These are phyloP conservation scores for Drechslerella coelobrocha DNA, from an alignment of 2,329 filamentous ascomycete genomes.

Conservation along the genomic window DNA sequence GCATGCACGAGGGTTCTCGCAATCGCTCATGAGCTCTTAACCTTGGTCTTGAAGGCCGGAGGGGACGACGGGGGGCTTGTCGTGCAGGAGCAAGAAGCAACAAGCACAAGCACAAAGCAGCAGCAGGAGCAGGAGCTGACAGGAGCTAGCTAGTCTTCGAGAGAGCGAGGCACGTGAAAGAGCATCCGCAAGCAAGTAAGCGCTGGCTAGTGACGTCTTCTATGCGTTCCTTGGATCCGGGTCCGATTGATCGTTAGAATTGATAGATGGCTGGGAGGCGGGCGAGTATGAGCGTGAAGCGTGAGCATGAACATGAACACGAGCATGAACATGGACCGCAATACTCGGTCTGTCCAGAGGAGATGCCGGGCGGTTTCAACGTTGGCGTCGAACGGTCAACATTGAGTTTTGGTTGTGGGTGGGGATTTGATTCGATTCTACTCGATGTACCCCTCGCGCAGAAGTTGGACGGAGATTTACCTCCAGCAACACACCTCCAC, in stretches of 20 bases:
- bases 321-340: no score
- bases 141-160: constrained; percentile 9
- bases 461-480: constrained; percentile 17
- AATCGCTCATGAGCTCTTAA: no score
- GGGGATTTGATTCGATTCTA: no score
- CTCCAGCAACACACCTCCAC: constrained; percentile 32
- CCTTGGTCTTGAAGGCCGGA: constrained; percentile 1
- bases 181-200: constrained; percentile 9
- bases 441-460: constrained; percentile 31
- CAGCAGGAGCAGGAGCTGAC: no score
- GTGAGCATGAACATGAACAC: constrained; percentile 2
- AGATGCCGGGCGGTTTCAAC: not conserved
- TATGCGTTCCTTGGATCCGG: constrained; percentile 31
- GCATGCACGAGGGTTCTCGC: not conserved
- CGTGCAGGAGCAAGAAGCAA: no score
- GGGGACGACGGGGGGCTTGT: not conserved
- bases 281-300: not conserved
- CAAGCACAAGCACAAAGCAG: no score
- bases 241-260: constrained; percentile 9
- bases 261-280: constrained; percentile 2
- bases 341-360: no score
- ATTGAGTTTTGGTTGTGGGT: not conserved
- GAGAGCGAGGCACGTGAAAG: constrained; percentile 33
- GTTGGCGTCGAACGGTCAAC: not conserved
- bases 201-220: constrained; percentile 36